A percentile compares a stretch with the other conserved stretches of the same genome.
Evolutionary conservation across 768 basidiomycete species (phyloP).

Genomic region (Russula dissimulans): DNA sequence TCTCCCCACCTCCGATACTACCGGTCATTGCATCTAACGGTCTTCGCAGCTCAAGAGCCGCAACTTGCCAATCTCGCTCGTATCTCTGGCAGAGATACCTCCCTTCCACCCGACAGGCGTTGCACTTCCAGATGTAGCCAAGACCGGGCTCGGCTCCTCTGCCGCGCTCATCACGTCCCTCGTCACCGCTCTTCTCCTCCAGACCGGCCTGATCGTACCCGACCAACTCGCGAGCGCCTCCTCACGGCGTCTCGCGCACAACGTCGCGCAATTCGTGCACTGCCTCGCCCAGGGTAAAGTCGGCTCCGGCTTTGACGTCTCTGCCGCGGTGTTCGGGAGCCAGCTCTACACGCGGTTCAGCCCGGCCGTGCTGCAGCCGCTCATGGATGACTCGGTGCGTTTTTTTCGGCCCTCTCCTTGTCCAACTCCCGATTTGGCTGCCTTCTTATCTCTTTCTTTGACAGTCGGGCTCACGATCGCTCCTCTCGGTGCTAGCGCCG

Average conservation of each 20-base stretch:
- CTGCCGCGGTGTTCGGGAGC: constrained; percentile 88
- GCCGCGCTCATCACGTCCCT: constrained; percentile 96
- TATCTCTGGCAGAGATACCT: constrained; percentile 56
- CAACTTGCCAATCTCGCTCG: constrained; percentile 51
- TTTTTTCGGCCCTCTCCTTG: background rate
- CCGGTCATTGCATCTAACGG: background rate
- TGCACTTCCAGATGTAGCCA: constrained; percentile 76
- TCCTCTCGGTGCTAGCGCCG: constrained; percentile 50
- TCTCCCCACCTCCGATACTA: constrained; percentile 4
- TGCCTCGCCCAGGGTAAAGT: constrained; percentile 97
- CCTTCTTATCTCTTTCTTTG: constrained; percentile 4
- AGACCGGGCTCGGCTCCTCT: constrained; percentile 95
- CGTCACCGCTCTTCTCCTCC: constrained; percentile 74
- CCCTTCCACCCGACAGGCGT: constrained; percentile 71
- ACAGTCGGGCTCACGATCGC: constrained; percentile 23
- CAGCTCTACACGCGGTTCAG: constrained; percentile 87
- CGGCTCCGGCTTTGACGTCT: constrained; percentile 95
- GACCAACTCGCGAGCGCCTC: constrained; percentile 33
- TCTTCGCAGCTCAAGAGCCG: constrained; percentile 48
- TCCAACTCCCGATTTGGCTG: background rate
- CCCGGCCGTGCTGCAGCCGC: constrained; percentile 52
- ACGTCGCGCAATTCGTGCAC: constrained; percentile 89
- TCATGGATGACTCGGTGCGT: constrained; percentile 52
- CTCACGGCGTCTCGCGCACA: constrained; percentile 68
- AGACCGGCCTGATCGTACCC: constrained; percentile 51